Evolutionary conservation across 805 yeast species (phyloP), one percentile per base, ranked within the genome.

Genomic region (Saccharomycopsis amapae): DNA sequence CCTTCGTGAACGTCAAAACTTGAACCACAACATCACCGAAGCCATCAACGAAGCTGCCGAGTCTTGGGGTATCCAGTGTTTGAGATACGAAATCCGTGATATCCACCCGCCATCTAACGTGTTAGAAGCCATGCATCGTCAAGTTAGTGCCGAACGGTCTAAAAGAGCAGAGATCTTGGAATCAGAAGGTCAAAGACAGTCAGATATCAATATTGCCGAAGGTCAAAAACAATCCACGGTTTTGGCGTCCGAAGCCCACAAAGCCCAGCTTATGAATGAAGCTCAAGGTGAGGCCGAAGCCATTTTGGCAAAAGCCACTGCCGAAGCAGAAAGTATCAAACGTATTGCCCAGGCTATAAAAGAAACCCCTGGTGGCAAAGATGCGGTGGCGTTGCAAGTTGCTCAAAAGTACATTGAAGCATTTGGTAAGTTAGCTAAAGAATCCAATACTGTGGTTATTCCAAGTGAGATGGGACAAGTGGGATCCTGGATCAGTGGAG

Each of bases 121-220:
- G 9, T 74, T 85, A 56, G 89, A 82, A 56, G 93, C 95, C 23
- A 86, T 85, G 95, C 95, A 85, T 63, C 76, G 90, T 60, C 95
- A 84, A 63, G 95, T 86, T 20, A 75, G 82, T 49, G 93, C 94
- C 38, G 95, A 86, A 62, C 70, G 95, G 55, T 79, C 88, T 42
- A 86, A 86, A 61, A 71, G 95, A 50, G 95, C 95, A 2, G 90
- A 85, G 62, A 85, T 85, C 53, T 72, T 85, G 58, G 95, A 85
- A 58, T 78, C 87, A 38, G 95, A 85, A 65, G 95, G 95, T 62
- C 76, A 75, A 44, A 75, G 88, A 60, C 87, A 82, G 59, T 71
- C 86, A 30, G 81, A 76, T 40, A 85, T 86, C 60, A 86, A 86
- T 60, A 78, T 81, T 50, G 88, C 93, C 46, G 94, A 85, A 63